A percentile compares a stretch with the other conserved stretches of the same genome.
Evolutionary conservation across 306 rosid species (phyloP).

Genomic region (Pterocarpus santalinus): DNA sequence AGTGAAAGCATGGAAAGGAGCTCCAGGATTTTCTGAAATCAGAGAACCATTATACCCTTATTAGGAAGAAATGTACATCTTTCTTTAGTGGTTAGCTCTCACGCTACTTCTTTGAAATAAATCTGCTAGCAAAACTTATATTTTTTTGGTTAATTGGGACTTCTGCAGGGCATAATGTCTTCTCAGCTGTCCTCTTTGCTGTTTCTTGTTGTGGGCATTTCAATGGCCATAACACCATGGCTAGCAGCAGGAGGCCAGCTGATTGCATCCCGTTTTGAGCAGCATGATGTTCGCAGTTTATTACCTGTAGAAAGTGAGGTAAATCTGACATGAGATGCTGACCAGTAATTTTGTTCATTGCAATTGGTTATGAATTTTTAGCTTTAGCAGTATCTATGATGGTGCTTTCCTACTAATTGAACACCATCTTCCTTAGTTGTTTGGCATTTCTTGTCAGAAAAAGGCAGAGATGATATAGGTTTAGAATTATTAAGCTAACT

Average conservation of each 20-base stretch:
- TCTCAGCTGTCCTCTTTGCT: conserved; percentile 88
- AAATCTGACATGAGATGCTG: conserved; percentile 48
- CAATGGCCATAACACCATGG: conserved; percentile 99
- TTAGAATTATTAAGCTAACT: conserved; percentile 24
- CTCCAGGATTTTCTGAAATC: conserved; percentile 27
- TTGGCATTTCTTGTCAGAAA: conserved; percentile 23
- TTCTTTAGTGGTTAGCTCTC: conserved; percentile 37
- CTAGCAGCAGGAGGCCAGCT: conserved; percentile 98
- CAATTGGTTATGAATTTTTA: too few relatives aligned
- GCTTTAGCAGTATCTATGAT: not conserved
- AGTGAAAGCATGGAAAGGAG: conserved; percentile 20
- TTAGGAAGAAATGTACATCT: conserved; percentile 15
- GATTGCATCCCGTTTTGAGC: conserved; percentile 98
- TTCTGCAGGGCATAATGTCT: conserved; percentile 96
- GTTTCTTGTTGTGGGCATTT: conserved; percentile 97
- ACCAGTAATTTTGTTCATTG: not conserved
- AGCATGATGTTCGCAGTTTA: conserved; percentile 94
- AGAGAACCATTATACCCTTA: not conserved
- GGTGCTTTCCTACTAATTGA: not conserved
- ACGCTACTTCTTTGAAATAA: conserved; percentile 36
- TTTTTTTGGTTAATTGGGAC: conserved; percentile 39
- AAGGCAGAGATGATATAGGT: not conserved
- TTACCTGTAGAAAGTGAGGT: conserved; percentile 99
- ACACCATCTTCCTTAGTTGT: conserved; percentile 14
- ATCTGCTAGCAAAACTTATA: conserved; percentile 9